phyloP scores from a whole-genome alignment of 495 filamentous ascomycete genomes.

The Talaromyces thailandensis region DNA sequence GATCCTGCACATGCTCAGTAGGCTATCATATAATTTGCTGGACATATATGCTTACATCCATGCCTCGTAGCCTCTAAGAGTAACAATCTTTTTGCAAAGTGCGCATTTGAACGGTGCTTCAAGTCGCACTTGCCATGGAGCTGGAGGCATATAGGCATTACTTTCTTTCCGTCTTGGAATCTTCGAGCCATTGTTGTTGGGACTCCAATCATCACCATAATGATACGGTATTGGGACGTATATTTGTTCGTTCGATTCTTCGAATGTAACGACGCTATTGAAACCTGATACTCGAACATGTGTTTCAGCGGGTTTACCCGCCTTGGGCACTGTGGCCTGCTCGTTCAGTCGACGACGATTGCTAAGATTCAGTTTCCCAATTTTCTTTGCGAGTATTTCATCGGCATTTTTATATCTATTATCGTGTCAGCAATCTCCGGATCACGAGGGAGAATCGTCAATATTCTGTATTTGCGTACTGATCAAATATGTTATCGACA shows the following conservation, averaged over 20 bases:
- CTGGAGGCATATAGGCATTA: neutral
- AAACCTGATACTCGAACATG: neutral
- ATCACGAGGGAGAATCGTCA: neutral
- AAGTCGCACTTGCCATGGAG: neutral
- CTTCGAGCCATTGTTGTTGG: neutral
- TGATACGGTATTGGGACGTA: neutral
- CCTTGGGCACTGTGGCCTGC: neutral
- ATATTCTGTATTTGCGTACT: neutral
- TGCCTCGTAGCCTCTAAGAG: neutral
- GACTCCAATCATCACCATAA: neutral
- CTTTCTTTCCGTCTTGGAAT: neutral
- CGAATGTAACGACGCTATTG: slow-evolving; percentile 1
- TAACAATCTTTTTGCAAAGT: slow-evolving; percentile 2
- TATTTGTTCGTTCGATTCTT: neutral
- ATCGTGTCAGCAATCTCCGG: neutral
- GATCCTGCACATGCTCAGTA: neutral
- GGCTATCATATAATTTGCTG: neutral
- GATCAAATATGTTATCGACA: neutral
- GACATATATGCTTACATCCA: neutral
- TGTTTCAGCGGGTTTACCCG: neutral
- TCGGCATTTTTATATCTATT: neutral
- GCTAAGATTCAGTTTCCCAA: neutral
- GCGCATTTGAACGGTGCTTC: neutral
- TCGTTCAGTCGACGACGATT: neutral
- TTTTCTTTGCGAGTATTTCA: neutral